Base-by-base conservation (phyloP, 2,329 filamentous ascomycete genomes). In the Ilyonectria sp. region DNA sequence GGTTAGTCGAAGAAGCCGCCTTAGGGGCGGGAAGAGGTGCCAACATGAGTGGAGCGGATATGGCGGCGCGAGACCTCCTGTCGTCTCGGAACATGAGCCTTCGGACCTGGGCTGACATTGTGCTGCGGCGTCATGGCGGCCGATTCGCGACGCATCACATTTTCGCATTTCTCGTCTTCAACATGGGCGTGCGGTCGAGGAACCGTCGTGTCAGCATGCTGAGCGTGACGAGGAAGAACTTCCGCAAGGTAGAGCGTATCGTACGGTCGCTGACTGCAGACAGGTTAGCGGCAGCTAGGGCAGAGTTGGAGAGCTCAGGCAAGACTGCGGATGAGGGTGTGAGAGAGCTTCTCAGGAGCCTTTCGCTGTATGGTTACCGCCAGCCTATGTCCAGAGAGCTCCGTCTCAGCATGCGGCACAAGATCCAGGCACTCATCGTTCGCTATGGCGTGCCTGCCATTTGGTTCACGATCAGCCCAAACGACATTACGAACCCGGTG, bases 81-180 rank as follows among this genome's bases (percentile, higher is more conserved):
- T 23, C 11, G 15, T 64, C 61, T 9, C 43, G 62, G 6, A 66
- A 58, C 29, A 54, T 66, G 46, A 52, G 19, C 9, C 63, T 65
- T 6, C 15, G 21, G 19, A 17, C 33, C 15, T 57, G 44, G 43
- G 52, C 52, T 3, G 23, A 56, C 15, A 9, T 21, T 15, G 40
- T 63, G 53, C 23, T 26, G 4, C 23, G 23, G 23, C 23, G 23
- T 5, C 23, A 26, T 4, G 23, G 23, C 5, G 23, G 54, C 23
- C 53, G 60, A 19, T 62, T 62, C 3, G 50, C 60, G 26, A 13
- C 8, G 17, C 43, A 62, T 10, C 52, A 29, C 26, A 3, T 49
- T 19, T 62, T 62, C 19, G 52, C 60, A 11, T 62, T 62, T 43
- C 50, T 62, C 19, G 29, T 56, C 10, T 62, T 62, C 21, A 62